These are phyloP conservation scores for Cordyceps tenuipes DNA, from an alignment of 2,329 filamentous ascomycete genomes.

Conservation along the genomic window DNA sequence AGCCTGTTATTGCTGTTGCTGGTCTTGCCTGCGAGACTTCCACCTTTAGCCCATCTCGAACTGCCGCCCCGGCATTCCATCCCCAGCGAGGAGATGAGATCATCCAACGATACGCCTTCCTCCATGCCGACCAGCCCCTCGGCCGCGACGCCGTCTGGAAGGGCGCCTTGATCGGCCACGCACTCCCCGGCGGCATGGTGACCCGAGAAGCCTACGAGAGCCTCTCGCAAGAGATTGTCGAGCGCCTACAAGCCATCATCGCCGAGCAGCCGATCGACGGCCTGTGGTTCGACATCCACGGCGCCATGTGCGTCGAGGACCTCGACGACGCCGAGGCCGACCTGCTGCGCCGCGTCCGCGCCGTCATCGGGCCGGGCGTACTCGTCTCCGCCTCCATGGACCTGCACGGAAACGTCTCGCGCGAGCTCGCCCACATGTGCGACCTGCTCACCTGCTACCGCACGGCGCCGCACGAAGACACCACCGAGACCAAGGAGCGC, in stretches of 20 bases:
- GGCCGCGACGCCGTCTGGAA: constrained; percentile 37
- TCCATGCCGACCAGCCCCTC: constrained; percentile 32
- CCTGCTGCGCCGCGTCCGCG: constrained; percentile 36
- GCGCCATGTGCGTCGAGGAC: constrained; percentile 45
- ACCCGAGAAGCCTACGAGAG: constrained; percentile 37
- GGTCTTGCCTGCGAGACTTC: constrained; percentile 47
- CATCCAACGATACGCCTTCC: constrained; percentile 36
- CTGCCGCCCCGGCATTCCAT: constrained; percentile 40
- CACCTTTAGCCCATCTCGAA: constrained; percentile 42
- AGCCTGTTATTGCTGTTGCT: constrained; percentile 40
- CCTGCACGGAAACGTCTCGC: constrained; percentile 46
- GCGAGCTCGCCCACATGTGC: constrained; percentile 37
- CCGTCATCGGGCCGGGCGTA: constrained; percentile 35
- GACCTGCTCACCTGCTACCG: constrained; percentile 47
- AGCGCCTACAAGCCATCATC: constrained; percentile 30
- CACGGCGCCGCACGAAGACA: constrained; percentile 44
- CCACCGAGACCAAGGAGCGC: constrained; percentile 39
- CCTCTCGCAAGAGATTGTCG: constrained; percentile 32
- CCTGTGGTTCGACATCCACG: constrained; percentile 48
- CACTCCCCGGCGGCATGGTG: constrained; percentile 41
- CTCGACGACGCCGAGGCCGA: constrained; percentile 40
- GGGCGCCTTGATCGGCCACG: constrained; percentile 43
- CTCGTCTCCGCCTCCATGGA: constrained; percentile 48
- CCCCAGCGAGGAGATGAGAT: constrained; percentile 35
- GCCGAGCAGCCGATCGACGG: constrained; percentile 31